Evolutionary conservation across 371 early-diverging fungal species (phyloP).

Genomic region (Synchytrium microbalum): DNA sequence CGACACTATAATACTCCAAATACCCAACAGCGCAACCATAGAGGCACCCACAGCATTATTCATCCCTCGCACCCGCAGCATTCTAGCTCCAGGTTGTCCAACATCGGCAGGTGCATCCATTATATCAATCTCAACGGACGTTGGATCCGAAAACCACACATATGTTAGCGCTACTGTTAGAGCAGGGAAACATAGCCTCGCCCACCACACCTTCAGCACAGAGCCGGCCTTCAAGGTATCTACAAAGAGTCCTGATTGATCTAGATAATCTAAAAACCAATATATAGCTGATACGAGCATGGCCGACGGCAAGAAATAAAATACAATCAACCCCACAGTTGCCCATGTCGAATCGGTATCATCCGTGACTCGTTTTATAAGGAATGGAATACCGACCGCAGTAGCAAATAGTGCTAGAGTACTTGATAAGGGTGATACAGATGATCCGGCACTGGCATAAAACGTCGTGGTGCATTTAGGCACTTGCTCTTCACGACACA

Average conservation of each 20-base stretch:
- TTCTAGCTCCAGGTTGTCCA: not conserved
- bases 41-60: slow-evolving; percentile 54
- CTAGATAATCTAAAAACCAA: slow-evolving; percentile 55
- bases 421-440: slow-evolving; percentile 22
- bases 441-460: slow-evolving; percentile 37
- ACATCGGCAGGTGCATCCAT: not conserved
- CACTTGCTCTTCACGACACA: slow-evolving; percentile 84
- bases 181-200: slow-evolving; percentile 19
- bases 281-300: slow-evolving; percentile 24
- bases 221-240: not conserved
- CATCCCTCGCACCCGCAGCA: slow-evolving; percentile 38
- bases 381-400: slow-evolving; percentile 14
- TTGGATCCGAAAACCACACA: slow-evolving; percentile 25
- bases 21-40: slow-evolving; percentile 46
- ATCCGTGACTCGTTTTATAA: not conserved
- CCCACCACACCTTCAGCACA: slow-evolving; percentile 23
- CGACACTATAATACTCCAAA: slow-evolving; percentile 43
- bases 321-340: not conserved
- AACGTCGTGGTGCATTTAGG: slow-evolving; percentile 65
- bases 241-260: not conserved
- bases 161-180: slow-evolving; percentile 12
- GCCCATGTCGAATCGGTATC: not conserved
- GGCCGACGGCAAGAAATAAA: not conserved
- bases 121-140: slow-evolving; percentile 21
- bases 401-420: slow-evolving; percentile 14